phyloP scores from a whole-genome alignment of 2,329 filamentous ascomycete species.

The Cladophialophora yegresii region DNA sequence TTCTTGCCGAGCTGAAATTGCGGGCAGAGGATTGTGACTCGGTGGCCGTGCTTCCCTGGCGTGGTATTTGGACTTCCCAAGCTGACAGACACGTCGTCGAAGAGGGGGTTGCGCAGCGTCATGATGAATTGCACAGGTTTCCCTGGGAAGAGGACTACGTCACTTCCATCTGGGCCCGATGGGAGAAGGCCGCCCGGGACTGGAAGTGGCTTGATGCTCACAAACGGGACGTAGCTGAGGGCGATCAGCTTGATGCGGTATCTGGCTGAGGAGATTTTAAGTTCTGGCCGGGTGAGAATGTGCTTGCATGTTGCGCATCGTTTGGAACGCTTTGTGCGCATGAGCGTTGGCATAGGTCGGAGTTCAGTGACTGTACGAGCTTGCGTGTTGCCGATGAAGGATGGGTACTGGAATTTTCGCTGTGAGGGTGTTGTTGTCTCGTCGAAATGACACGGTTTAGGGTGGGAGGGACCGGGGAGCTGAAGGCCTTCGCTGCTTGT shows the following conservation, averaged over 20 bases:
- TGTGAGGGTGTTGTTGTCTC: conserved; percentile 31
- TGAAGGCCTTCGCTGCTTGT: conserved; percentile 71
- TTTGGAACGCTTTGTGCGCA: conserved; percentile 91
- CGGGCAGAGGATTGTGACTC: conserved; percentile 89
- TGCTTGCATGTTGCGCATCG: conserved; percentile 90
- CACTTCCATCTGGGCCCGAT: conserved; percentile 38
- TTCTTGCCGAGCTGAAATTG: conserved; percentile 94
- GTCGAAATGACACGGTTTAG: conserved; percentile 24
- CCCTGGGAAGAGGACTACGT: conserved; percentile 53
- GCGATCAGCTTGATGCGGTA: conserved; percentile 93
- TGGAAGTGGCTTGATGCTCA: conserved; percentile 63
- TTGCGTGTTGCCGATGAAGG: conserved; percentile 43
- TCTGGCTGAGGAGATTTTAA: conserved; percentile 81
- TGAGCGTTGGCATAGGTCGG: conserved; percentile 75
- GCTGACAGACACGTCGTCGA: conserved; percentile 83
- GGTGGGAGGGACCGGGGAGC: conserved; percentile 56
- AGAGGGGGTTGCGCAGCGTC: conserved; percentile 90
- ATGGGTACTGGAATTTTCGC: conserved; percentile 52
- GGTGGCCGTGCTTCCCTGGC: conserved; percentile 72
- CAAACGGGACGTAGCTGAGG: conserved; percentile 79
- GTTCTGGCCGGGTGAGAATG: conserved; percentile 91
- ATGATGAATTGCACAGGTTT: conserved; percentile 75
- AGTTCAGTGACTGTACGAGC: conserved; percentile 71
- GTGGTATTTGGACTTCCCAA: conserved; percentile 81
- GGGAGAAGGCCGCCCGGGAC: conserved; percentile 37